Base-by-base conservation (phyloP, 2,329 filamentous ascomycete species). In the Aspergillus chevalieri region DNA sequence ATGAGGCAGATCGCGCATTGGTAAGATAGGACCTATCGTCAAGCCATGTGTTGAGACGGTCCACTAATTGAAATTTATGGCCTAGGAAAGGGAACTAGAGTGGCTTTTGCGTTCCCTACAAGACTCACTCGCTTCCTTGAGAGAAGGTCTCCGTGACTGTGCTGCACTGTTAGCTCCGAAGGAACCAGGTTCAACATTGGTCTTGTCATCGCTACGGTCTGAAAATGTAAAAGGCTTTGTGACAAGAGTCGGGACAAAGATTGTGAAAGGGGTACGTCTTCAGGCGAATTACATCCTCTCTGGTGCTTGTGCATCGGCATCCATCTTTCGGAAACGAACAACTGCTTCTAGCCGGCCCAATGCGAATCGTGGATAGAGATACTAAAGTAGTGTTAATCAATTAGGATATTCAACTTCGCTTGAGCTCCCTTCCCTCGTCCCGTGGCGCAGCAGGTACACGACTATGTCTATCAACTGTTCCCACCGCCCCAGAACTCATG, bases 221-320 rank as follows among this genome's bases (percentile, higher is more conserved):
- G 93, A 98, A 73, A 83, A 81, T 57, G 84, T 97, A 54, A 98
- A 98, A 69, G 93, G 93, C 15, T 88, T 89, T 60, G 82, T 97
- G 52, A 97, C 92, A 1, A 83, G 93, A 47, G 83, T 95, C 33
- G 93, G 93, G 36, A 89, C 89, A n/a, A 83, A 86, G 46, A 86
- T 98, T 55, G 86, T 95, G 55, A 95, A 95, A 68, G 92, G 90
- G 57, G 88, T 91, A 76, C 60, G 84, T 78, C 43, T 39, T 44
- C 26, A 7, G 15, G 8, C 8, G 26, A 48, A 24, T 43, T 34
- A 36, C 45, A 26, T 28, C 34, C 7, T 44, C 9, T 26, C 10
- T 12, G 26, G 26, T 9, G 10, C 10, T 30, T 30, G 26, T 30
- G 26, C 26, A 12, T 12, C 26, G 26, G 26, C 10, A 10, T 30